A percentile compares a stretch with the other conserved stretches of the same genome.
These are phyloP conservation scores for Microbotryum silenes-acaulis DNA, from an alignment of 1,284 basidiomycete species.

Conservation along the genomic window DNA sequence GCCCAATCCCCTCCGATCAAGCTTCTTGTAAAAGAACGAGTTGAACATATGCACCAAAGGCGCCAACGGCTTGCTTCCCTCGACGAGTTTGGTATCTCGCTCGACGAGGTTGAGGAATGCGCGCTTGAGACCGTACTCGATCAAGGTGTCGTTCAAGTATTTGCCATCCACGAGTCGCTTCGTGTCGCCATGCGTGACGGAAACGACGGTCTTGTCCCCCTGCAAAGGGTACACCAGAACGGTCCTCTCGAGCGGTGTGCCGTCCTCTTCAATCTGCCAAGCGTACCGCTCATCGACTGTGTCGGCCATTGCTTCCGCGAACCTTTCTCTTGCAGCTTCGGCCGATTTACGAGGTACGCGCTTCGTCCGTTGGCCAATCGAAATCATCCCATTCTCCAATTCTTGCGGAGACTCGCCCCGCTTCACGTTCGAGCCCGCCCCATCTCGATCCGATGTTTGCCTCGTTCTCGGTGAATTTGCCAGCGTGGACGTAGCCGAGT, in stretches of 20 bases:
- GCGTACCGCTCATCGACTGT: conserved; percentile 1
- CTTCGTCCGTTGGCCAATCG: too few species aligned
- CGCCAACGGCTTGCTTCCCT: conserved; percentile 45
- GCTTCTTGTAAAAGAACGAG: conserved; percentile 94
- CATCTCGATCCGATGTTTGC: too few species aligned
- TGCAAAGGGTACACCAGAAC: conserved; percentile 28
- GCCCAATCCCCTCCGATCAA: conserved; percentile 52
- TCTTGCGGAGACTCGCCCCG: neutral
- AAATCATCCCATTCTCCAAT: too few species aligned
- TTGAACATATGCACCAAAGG: conserved; percentile 83
- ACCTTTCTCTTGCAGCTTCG: too few species aligned
- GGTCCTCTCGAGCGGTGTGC: conserved; percentile 2
- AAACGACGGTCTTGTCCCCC: conserved; percentile 18
- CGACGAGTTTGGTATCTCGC: conserved; percentile 35
- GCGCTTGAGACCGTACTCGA: conserved; percentile 88
- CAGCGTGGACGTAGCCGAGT: too few species aligned
- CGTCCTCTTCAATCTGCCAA: conserved; percentile 12
- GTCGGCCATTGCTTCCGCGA: neutral
- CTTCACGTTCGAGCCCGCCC: neutral
- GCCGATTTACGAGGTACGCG: too few species aligned
- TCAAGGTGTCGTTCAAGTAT: conserved; percentile 89
- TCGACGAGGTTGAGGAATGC: conserved; percentile 53
- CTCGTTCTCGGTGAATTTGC: too few species aligned
- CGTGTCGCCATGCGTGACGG: conserved; percentile 52
- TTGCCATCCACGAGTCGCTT: conserved; percentile 62